These are phyloP conservation scores for Penicillium sp. DNA, from an alignment of 2,329 filamentous ascomycete species.

Conservation along the genomic window DNA sequence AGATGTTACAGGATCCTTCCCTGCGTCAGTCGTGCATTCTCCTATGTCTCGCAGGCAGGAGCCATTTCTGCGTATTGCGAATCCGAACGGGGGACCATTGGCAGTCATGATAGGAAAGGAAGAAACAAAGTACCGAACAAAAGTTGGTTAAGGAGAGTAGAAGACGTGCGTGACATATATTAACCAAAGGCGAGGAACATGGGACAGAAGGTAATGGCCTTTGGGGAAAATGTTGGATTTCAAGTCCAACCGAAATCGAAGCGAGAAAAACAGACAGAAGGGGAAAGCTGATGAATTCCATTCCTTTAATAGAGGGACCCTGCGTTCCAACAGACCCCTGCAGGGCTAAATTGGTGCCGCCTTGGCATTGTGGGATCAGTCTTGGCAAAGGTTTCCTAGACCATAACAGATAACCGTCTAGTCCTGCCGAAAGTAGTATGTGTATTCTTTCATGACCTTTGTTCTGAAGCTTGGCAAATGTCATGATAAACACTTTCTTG, in stretches of 20 bases:
- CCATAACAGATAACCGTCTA: neutral
- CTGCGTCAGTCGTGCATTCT: neutral
- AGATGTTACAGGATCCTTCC: neutral
- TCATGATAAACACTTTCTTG: no score
- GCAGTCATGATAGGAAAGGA: neutral
- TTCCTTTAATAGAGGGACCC: neutral
- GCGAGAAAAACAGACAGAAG: neutral
- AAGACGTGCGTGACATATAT: neutral
- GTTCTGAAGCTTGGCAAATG: neutral
- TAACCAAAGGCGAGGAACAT: neutral
- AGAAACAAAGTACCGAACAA: neutral
- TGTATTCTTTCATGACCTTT: neutral
- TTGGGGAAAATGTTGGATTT: neutral
- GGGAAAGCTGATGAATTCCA: neutral
- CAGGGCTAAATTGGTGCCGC: neutral
- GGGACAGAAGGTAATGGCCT: neutral
- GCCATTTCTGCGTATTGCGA: neutral
- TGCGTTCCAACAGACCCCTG: neutral
- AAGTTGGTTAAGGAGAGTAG: neutral
- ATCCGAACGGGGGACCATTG: neutral
- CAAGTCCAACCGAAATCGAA: neutral
- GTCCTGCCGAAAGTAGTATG: neutral
- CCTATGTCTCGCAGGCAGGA: neutral
- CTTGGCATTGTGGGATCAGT: neutral
- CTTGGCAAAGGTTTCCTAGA: neutral